phyloP scores from a whole-genome alignment of 225 moss, liverwort and hornwort species.

The Sphagnum contortum region DNA sequence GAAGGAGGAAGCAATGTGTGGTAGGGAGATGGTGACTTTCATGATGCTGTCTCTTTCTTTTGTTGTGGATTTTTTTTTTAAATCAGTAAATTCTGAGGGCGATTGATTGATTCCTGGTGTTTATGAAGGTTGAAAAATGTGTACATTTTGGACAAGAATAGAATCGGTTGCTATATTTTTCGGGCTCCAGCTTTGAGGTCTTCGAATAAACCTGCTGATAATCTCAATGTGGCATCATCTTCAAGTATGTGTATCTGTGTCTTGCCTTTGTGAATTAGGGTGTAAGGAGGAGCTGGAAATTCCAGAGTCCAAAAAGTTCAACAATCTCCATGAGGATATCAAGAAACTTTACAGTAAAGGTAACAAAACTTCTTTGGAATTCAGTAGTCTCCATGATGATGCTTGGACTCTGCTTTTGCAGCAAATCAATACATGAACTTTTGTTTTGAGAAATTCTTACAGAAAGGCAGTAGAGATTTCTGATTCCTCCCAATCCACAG shows the following conservation, averaged over 20 bases:
- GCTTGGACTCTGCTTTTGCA: neutral
- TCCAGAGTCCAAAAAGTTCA: slow-evolving; percentile 32
- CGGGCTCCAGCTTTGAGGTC: neutral
- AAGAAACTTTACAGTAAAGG: slow-evolving; percentile 32
- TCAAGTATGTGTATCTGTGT: neutral
- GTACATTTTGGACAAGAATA: too few species aligned
- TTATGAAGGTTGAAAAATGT: too few species aligned
- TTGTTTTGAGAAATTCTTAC: neutral
- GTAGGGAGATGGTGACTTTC: too few species aligned
- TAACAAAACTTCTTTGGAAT: neutral
- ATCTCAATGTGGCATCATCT: slow-evolving; percentile 1
- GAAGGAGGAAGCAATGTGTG: too few species aligned
- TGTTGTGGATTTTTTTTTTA: too few species aligned
- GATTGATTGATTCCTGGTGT: too few species aligned
- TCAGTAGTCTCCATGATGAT: neutral
- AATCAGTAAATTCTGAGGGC: too few species aligned
- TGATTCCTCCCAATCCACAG: too few species aligned
- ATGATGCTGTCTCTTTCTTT: too few species aligned
- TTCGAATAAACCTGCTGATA: neutral
- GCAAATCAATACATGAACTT: neutral
- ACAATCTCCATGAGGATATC: slow-evolving; percentile 18
- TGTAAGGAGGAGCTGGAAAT: slow-evolving; percentile 27
- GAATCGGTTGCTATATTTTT: too few species aligned
- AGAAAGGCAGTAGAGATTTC: neutral
- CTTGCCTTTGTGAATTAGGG: slow-evolving; percentile 7